Conservation (phyloP, 306 rosid species). For the Sphenostylis stenocarpa region DNA sequence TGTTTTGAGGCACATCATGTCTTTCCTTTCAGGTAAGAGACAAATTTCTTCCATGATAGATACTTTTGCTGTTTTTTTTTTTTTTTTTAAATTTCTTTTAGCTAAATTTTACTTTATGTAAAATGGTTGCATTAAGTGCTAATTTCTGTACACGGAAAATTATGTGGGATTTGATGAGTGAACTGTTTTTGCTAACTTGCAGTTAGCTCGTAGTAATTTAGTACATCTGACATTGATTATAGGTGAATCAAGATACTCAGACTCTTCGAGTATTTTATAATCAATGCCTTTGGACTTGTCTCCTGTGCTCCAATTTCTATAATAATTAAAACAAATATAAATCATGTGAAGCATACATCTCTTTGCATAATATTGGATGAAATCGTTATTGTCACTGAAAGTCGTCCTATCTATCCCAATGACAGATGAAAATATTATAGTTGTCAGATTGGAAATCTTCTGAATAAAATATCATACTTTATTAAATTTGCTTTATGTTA, state of each 20-base stretch:
- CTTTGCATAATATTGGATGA: neutral
- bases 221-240: neutral
- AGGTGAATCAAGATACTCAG: neutral
- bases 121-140: neutral
- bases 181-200: slow-evolving; percentile 6
- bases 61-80: neutral
- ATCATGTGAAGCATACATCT: neutral
- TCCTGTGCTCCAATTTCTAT: slow-evolving; percentile 2
- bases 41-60: slow-evolving; percentile 7
- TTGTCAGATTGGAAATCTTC: slow-evolving; percentile 7
- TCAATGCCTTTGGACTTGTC: neutral
- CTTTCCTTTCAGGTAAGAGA: slow-evolving; percentile 70
- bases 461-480: neutral
- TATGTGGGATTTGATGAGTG: neutral
- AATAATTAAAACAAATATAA: neutral
- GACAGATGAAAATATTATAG: neutral
- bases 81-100: no score
- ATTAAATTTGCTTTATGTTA: neutral
- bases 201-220: neutral
- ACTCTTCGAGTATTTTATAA: neutral
- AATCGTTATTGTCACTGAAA: neutral
- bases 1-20: slow-evolving; percentile 72
- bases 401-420: slow-evolving; percentile 12
- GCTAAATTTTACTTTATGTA: neutral
- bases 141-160: neutral